Evolutionary conservation across 768 basidiomycete species (phyloP), one percentile per base, ranked within the genome.

Genomic region (Suillus subaureus): DNA sequence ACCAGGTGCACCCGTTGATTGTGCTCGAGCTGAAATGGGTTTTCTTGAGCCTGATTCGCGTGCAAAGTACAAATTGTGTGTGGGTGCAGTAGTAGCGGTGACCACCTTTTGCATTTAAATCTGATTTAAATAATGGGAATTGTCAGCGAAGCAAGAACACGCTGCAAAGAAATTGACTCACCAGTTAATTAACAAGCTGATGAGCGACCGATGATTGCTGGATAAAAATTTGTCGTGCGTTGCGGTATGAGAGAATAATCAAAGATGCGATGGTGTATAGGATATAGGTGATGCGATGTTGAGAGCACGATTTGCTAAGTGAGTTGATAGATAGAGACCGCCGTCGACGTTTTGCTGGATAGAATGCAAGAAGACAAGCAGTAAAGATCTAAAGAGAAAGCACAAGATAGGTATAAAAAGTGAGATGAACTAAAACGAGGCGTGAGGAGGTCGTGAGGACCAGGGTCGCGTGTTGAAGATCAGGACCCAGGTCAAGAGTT

Each of bases 41-140:
- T 71, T 73, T 66, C 74, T 70, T 71, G 74, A 67, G 45, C 70
- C 75, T 71, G 77, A 77, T 78, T 77, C 75, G 72, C 72, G 72
- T 78, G 75, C 75, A 75, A 66, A 61, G 70, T 77, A 77, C 74
- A 73, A 56, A 74, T 67, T 76, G 75, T 76, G 68, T 65, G 67
- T 69, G 66, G 77, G 63, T 74, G 79, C 80, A 68, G 84, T 80
- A 80, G 81, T 74, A 72, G 84, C 78, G 83, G 86, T 83, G 79
- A 88, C 86, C 83, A 84, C 83, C 80, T 85, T 83, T 84, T 85
- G 86, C 88, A 90, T 90, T 85, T 85, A 85, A 86, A 85, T 79
- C 76, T 80, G 72, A 71, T 35, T 68, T 69, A 71, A 72, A 69
- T 56, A 47, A 40, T 16, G 68, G 49, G 70, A 73, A 72, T 75